These are phyloP conservation scores for Zangia roseola DNA, from an alignment of 768 basidiomycete genomes.

Conservation along the genomic window DNA sequence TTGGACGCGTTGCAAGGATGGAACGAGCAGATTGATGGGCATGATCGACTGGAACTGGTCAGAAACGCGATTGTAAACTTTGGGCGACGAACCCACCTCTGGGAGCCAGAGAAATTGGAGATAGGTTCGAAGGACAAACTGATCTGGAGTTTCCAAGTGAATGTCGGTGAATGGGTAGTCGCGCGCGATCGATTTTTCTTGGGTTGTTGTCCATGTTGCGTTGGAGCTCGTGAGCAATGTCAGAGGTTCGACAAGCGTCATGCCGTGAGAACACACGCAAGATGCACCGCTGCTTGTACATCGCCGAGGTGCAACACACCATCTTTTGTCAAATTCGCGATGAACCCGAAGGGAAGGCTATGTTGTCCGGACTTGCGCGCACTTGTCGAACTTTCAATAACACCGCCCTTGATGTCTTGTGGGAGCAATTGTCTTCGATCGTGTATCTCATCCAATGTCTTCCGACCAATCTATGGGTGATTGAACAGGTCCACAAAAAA, in stretches of 20 bases:
- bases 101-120: conserved; percentile 80
- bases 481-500: conserved; percentile 3
- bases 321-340: conserved; percentile 19
- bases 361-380: conserved; percentile 24
- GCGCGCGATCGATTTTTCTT: conserved; percentile 54
- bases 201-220: conserved; percentile 53
- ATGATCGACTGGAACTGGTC: conserved; percentile 58
- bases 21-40: conserved; percentile 58
- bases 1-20: conserved; percentile 53
- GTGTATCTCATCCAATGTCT: conserved; percentile 22
- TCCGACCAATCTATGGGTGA: conserved; percentile 30
- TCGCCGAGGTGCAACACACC: conserved; percentile 25
- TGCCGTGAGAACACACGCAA: conserved; percentile 6
- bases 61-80: conserved; percentile 5
- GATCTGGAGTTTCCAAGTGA: conserved; percentile 47
- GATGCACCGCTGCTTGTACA: conserved; percentile 27
- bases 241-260: conserved; percentile 19
- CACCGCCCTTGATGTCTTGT: conserved; percentile 25
- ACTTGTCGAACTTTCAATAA: conserved; percentile 24
- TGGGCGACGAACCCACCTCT: conserved; percentile 44
- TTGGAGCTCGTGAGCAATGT: conserved; percentile 22
- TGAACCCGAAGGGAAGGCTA: background rate
- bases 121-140: conserved; percentile 63
- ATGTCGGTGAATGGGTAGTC: conserved; percentile 55
- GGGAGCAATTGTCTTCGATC: conserved; percentile 22